Percentiles rank a stretch among this genome's conserved stretches.
phyloP scores from a whole-genome alignment of 2,329 filamentous ascomycete genomes.

The Malbranchea zuffiana region DNA sequence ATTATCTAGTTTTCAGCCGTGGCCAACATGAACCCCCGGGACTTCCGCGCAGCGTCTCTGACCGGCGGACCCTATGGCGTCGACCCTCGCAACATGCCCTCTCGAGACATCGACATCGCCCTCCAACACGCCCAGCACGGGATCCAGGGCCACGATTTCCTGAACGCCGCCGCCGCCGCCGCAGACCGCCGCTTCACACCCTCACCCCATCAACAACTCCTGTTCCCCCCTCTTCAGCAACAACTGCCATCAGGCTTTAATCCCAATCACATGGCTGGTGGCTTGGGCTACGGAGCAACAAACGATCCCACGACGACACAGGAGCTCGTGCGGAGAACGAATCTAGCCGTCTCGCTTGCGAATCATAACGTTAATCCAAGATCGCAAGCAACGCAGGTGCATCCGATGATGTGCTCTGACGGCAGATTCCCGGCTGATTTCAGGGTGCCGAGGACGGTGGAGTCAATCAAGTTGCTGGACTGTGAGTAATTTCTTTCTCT shows the following conservation, averaged over 20 bases:
- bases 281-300: background rate
- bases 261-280: conserved; percentile 4
- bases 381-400: conserved; percentile 16
- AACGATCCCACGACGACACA: no score
- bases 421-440: conserved; percentile 20
- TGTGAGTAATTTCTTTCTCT: conserved; percentile 13
- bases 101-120: conserved; percentile 16
- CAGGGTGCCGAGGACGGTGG: conserved; percentile 16
- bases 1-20: conserved; percentile 7
- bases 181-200: no score
- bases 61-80: conserved; percentile 14
- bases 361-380: conserved; percentile 17
- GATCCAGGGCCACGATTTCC: conserved; percentile 14
- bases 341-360: conserved; percentile 17
- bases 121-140: conserved; percentile 16
- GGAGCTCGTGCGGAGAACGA: conserved; percentile 16
- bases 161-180: conserved; percentile 9
- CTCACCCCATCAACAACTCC: background rate
- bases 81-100: conserved; percentile 14
- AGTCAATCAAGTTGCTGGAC: conserved; percentile 17
- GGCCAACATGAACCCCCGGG: conserved; percentile 12
- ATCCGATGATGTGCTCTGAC: conserved; percentile 19
- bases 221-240: conserved; percentile 2
- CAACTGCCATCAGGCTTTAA: no score
- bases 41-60: conserved; percentile 14